Base-by-base conservation (phyloP, 202 grass and related monocot species). In the Setaria italica region DNA sequence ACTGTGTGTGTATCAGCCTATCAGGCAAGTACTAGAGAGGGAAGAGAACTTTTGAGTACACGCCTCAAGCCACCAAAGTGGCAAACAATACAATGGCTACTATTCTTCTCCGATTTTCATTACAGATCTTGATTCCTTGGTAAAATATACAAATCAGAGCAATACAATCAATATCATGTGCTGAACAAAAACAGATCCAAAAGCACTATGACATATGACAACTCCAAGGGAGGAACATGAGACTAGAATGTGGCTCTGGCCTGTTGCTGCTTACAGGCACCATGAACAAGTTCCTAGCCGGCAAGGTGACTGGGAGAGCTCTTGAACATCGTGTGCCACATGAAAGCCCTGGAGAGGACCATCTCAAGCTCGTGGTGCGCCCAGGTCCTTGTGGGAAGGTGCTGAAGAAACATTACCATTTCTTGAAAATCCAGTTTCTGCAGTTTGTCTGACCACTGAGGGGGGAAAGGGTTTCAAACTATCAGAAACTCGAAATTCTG, bases 281-380 rank as follows among this genome's bases (percentile, higher is more conserved):
- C 20, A 77, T 39, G 37, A 16, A 42, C 1, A 0, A n/a, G 8
- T 9, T 54, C 56, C 89, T 92, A 99, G 83, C 88, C 70, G 5
- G 87, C 93, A 16, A 96, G 92, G 75, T 99, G 97, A 78, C 91
- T 99, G 11, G 97, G 97, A 13, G 93, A 99, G 85, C 94, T 99
- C 78, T 95, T 99, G 86, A 98, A 98, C 97, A 96, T 92, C 0
- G 93, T 88, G 85, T 99, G 90, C 97, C 97, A 99, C 97, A 99
- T 99, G 87, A 92, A 99, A 33, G 97, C 92, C 69, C 90, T 84
- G 21, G 97, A 99, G 46, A 99, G 92, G 33, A 99, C 92, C 93
- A 96, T 96, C 88, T 99, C 97, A 39, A 99, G 94, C 85, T 99
- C 93, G 0, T 99, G 82, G 87, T 99, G 93, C 1, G 87, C 91